Evolutionary conservation across 2,329 filamentous ascomycete species (phyloP), one percentile per base, ranked within the genome.

Genomic region (Diaporthe australafricana): DNA sequence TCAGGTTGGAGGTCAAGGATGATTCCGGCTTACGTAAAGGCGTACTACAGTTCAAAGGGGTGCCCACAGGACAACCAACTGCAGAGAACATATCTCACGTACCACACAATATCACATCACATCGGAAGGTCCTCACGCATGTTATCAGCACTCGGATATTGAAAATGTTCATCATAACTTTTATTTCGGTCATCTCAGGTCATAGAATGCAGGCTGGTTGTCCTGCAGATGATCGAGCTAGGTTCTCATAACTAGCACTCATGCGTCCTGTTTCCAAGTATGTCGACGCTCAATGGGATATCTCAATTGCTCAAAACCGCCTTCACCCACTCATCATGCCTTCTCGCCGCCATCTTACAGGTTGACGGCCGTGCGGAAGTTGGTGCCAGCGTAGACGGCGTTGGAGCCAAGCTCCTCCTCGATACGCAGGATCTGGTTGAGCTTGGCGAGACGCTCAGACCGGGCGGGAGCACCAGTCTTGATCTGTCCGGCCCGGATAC

Each of bases 351-450:
- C 75, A 74, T 53, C 84, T 91, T 94, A 97, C 86, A 98, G 85
- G 88, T 94, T 95, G 80, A 98, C 92, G 75, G 96, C 87, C 79
- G 87, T 95, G 88, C 96, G 93, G 94, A 98, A 99, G 82, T 94
- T 95, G 81, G 89, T 86, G 78, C 96, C 96, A 78, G 96, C 95
- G 83, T 96, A 99, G 86, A 98, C 82, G 78, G 96, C 96, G 80
- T 96, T 92, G 80, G 91, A 90, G 79, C 95, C 95, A 76, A 99
- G 93, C 90, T 99, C 96, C 89, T 99, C 96, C 91, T 99, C 96
- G 80, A 99, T 99, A 83, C 96, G 94, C 82, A 99, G 93, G 81
- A 99, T 98, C 90, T 99, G 96, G 93, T 99, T 99, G 83, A 99
- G 94, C 91, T 99, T 99, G 85, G 96, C 96, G 78, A 98, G 91